Evolutionary conservation across 2,329 filamentous ascomycete species (phyloP).

Genomic region (Trichoderma koningiopsis): DNA sequence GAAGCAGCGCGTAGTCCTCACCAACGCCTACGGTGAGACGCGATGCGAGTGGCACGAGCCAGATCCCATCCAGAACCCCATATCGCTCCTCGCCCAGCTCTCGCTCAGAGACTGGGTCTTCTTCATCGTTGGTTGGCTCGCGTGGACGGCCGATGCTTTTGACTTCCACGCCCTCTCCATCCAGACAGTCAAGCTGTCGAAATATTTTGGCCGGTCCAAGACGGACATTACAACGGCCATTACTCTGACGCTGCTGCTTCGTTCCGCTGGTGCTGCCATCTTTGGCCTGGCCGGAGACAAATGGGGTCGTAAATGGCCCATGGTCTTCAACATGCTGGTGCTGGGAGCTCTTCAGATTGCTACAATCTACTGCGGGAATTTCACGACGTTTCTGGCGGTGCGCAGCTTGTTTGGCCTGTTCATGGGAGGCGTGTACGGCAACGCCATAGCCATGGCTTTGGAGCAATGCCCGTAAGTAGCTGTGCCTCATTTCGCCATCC

Average conservation of each 20-base stretch:
- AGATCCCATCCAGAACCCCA: constrained; percentile 67
- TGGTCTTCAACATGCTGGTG: constrained; percentile 78
- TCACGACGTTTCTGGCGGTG: constrained; percentile 73
- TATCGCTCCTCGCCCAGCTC: constrained; percentile 67
- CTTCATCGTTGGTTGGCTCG: constrained; percentile 71
- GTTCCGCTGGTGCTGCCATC: constrained; percentile 72
- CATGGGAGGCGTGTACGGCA: constrained; percentile 81
- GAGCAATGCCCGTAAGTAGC: constrained; percentile 68
- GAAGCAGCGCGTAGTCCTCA: constrained; percentile 71
- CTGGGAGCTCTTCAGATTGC: constrained; percentile 69
- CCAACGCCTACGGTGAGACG: constrained; percentile 65
- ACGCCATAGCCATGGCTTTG: constrained; percentile 75
- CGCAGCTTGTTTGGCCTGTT: constrained; percentile 74
- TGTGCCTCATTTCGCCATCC: neutral
- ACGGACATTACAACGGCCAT: constrained; percentile 75
- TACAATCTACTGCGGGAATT: constrained; percentile 75
- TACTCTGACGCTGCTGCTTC: constrained; percentile 72
- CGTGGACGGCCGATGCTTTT: constrained; percentile 82
- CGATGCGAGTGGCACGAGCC: constrained; percentile 69
- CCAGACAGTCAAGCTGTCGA: constrained; percentile 70
- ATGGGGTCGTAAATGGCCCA: constrained; percentile 81
- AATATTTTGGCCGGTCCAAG: constrained; percentile 53
- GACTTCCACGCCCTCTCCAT: constrained; percentile 82
- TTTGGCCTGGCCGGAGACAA: constrained; percentile 79
- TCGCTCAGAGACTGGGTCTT: constrained; percentile 70